Base-by-base conservation (phyloP, 2,329 filamentous ascomycete species). In the Sphaerostilbella broomeana region DNA sequence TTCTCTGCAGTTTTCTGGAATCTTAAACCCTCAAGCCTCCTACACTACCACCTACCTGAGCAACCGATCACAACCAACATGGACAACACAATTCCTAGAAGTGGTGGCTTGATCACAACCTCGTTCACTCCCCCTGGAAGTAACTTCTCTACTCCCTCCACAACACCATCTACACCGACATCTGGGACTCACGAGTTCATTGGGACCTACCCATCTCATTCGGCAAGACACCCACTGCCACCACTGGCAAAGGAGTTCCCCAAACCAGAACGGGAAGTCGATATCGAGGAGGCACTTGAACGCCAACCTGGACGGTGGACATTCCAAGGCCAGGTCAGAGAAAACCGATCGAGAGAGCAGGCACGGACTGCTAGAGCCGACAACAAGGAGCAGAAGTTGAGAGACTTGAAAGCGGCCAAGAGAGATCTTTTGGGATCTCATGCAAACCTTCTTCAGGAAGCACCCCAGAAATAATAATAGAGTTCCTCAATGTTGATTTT, bases 371-470 rank as follows among this genome's bases (percentile, higher is more conserved):
- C 36, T 17, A 51, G 49, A 10, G 42, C 59, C 13, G 46, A 56
- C 25, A 52, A 58, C 42, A 54, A 58, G 31, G 62, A 63, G 31
- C 54, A 57, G 42, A 57, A 61, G 26, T 55, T 56, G 12, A 55
- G 54, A 43, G 63, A 67, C 31, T 60, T 75, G 26, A 68, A 70
- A 37, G 61, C 63, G 24, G 62, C 62, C 19, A 77, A 76, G 62
- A 58, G 53, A 43, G 61, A 70, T 22, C 57, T 76, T 12, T 61
- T 69, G 12, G 60, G 60, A 32, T 60, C 60, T 21, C 59, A 61
- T 38, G 53, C 50, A 18, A 45, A 53, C 27, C 42, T 55, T 18
- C 43, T 44, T 16, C 40, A 31, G 21, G 27, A 33, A 27, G 31
- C 35, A 4, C 28, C 28, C 10, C 24, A n/a, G 17, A 21, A 24